Conservation (phyloP, 2,329 filamentous ascomycete genomes). For the Bipolaris cookei region DNA sequence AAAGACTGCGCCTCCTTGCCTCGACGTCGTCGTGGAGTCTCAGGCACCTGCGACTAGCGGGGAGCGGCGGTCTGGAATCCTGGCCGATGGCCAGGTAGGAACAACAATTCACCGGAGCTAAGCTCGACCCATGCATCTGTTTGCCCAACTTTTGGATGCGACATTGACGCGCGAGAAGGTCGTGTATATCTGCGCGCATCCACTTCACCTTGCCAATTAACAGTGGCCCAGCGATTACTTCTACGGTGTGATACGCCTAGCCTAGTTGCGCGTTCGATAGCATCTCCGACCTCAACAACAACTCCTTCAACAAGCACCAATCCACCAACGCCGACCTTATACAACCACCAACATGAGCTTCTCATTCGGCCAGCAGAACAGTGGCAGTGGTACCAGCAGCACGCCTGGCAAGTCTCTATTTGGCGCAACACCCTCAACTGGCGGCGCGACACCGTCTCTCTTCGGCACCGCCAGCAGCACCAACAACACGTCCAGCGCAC, state of each 20-base stretch:
- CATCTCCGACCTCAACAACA: constrained; percentile 7
- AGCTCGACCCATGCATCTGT: constrained; percentile 31
- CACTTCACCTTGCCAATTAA: constrained; percentile 7
- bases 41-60: constrained; percentile 25
- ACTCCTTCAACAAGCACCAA: constrained; percentile 25
- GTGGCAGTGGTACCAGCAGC: constrained; percentile 24
- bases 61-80: constrained; percentile 25
- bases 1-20: constrained; percentile 29
- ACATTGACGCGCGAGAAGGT: constrained; percentile 27
- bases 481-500: constrained; percentile 23
- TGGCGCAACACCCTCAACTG: constrained; percentile 30
- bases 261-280: constrained; percentile 5
- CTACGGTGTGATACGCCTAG: constrained; percentile 2
- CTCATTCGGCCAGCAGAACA: constrained; percentile 42
- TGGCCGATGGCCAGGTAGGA: constrained; percentile 20
- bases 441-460: constrained; percentile 31
- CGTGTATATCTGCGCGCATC: constrained; percentile 23
- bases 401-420: constrained; percentile 45
- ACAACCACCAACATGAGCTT: constrained; percentile 28
- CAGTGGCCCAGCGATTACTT: constrained; percentile 2
- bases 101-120: constrained; percentile 35
- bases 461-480: constrained; percentile 34
- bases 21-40: constrained; percentile 27
- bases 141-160: constrained; percentile 38
- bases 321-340: constrained; percentile 13